Percentiles rank a stretch among this genome's conserved stretches.
These are phyloP conservation scores for Pseudogymnoascus sp. DNA, from an alignment of 2,329 filamentous ascomycete genomes.

Conservation along the genomic window DNA sequence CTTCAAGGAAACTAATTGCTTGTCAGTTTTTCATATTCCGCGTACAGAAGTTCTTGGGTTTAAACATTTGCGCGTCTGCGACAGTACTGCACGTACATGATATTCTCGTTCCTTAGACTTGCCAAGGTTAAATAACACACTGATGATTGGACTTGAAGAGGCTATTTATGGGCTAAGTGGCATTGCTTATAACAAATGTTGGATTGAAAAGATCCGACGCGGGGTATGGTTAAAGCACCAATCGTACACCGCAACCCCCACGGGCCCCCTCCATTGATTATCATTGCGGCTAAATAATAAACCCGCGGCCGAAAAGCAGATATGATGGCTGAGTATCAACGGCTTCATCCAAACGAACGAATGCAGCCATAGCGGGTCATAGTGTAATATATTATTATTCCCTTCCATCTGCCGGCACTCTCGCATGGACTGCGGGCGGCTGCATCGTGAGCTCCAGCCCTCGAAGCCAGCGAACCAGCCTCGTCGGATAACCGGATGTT, in stretches of 20 bases:
- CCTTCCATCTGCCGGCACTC: not conserved
- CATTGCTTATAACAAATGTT: not conserved
- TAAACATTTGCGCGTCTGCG: not conserved
- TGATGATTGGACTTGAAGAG: constrained; percentile 4
- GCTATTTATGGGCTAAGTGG: constrained; percentile 7
- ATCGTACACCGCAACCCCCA: not conserved
- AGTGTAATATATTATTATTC: not conserved
- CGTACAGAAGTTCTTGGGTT: not conserved
- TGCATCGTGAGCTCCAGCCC: not conserved
- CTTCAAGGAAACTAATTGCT: not conserved
- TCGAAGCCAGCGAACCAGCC: not conserved
- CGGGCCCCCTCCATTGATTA: not conserved
- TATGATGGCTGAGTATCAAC: not conserved
- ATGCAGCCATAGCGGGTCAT: not conserved
- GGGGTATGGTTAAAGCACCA: constrained; percentile 6
- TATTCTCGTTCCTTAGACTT: not conserved
- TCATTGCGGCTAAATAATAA: constrained; percentile 5
- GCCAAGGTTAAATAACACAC: not conserved
- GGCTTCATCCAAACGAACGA: not conserved
- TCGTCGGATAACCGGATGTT: not conserved
- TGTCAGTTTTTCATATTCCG: not conserved
- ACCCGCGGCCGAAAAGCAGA: not conserved
- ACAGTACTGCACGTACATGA: not conserved
- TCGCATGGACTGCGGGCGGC: not conserved
- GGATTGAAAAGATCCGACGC: not conserved